Conservation (phyloP, 768 basidiomycete species). For the Cystofilobasidium bisporidii region DNA sequence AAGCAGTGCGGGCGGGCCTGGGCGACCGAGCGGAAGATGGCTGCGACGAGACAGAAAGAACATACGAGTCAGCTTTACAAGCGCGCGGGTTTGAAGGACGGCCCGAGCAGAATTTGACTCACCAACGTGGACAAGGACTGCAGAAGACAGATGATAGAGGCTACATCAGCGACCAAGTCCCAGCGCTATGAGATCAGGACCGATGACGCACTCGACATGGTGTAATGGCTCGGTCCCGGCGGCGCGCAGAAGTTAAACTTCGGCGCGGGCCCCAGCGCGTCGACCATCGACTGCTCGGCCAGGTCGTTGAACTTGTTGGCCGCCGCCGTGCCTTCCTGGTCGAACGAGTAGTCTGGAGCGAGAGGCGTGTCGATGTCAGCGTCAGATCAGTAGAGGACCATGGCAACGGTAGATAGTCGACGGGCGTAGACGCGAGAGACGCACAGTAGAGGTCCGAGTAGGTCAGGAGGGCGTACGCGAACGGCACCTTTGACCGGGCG, state of each 20-base stretch:
- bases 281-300: not conserved
- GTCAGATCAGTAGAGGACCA: too few relatives aligned
- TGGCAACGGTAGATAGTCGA: not conserved
- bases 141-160: too few relatives aligned
- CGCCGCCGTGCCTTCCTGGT: not conserved
- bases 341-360: not conserved
- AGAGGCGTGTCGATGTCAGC: not conserved
- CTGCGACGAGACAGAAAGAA: not conserved
- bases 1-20: not conserved
- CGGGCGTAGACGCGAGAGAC: not conserved
- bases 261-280: not conserved
- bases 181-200: too few relatives aligned
- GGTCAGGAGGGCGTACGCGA: not conserved
- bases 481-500: not conserved
- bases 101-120: too few relatives aligned
- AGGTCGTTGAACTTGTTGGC: not conserved
- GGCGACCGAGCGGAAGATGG: slow-evolving; percentile 2
- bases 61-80: too few relatives aligned
- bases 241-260: not conserved
- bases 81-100: too few relatives aligned
- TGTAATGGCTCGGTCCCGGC: not conserved
- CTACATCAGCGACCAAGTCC: too few relatives aligned
- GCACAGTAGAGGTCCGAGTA: not conserved
- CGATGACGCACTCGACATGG: not conserved
- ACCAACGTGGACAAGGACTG: not conserved